Conservation (phyloP, 2,329 filamentous ascomycete species). For the Nannizziopsis barbatae region DNA sequence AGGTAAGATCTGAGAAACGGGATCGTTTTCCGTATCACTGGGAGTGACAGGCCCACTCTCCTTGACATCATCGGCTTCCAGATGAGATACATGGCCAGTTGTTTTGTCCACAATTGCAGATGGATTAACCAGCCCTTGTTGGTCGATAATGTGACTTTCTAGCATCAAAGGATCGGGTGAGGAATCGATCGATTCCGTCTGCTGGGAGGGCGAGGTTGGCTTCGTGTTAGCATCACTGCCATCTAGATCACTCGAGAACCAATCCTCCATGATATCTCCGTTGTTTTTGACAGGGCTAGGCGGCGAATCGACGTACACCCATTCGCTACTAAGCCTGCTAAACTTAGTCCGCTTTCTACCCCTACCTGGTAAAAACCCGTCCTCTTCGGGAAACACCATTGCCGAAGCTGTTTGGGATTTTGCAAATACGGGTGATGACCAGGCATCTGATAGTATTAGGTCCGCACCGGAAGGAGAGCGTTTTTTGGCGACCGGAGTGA, state of each 20-base stretch:
- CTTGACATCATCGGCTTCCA: too few species aligned
- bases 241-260: too few species aligned
- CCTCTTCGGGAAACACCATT: slow-evolving; percentile 57
- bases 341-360: slow-evolving; percentile 61
- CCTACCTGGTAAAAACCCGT: slow-evolving; percentile 48
- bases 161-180: not conserved
- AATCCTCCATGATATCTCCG: not conserved
- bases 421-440: slow-evolving; percentile 67
- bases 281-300: slow-evolving; percentile 45
- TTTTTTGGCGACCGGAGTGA: not conserved
- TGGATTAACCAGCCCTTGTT: too few species aligned
- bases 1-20: too few species aligned
- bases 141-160: too few species aligned
- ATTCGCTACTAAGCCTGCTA: slow-evolving; percentile 54
- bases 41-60: too few species aligned
- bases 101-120: too few species aligned
- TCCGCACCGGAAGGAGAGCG: not conserved
- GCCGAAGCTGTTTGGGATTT: slow-evolving; percentile 58
- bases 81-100: too few species aligned
- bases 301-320: slow-evolving; percentile 63
- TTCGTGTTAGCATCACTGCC: too few species aligned
- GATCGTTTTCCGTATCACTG: too few species aligned
- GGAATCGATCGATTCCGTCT: not conserved
- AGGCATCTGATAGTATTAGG: slow-evolving; percentile 38
- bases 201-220: too few species aligned